Evolutionary conservation across 768 basidiomycete species (phyloP), one percentile per base, ranked within the genome.

Genomic region (Suillus lakei): DNA sequence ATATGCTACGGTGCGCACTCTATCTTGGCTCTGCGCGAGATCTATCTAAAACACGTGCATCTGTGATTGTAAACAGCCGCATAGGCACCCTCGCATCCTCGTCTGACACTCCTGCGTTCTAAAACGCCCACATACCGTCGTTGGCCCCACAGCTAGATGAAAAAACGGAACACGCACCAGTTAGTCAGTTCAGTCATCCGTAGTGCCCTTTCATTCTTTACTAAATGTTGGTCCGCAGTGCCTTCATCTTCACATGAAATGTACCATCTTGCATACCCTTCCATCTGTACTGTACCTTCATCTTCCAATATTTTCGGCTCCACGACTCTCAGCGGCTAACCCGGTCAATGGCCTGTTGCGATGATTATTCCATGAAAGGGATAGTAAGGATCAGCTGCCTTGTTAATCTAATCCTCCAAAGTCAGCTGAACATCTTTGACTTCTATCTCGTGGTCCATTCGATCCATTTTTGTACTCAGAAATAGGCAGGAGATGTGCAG

Each of bases 51-150:
- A 34, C 36, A 7, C 26, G 10, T 16, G 21, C 26, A n/a, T n/a
- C n/a, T n/a, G n/a, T n/a, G n/a, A n/a, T 50, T 55, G 16, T 38
- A 92, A 91, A 91, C 86, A 26, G 85, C 86, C 36, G 81, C 83
- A 65, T 89, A 88, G 44, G 89, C 89, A 1, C 90, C 91, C 1
- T 86, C 88, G 66, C 91, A 91, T 71, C 90, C 92, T 43, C 83
- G 88, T 53, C 82, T 93, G 61, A 85, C 86, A 61, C 79, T 88
- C 21, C 76, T 91, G n/a, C n/a, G n/a, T n/a, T n/a, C n/a, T n/a
- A n/a, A n/a, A n/a, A n/a, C n/a, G n/a, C n/a, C n/a, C n/a, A n/a
- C n/a, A n/a, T n/a, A n/a, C n/a, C n/a, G n/a, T n/a, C n/a, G n/a
- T n/a, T n/a, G n/a, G n/a, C n/a, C n/a, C n/a, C n/a, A n/a, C n/a